Base-by-base conservation (phyloP, 768 basidiomycete genomes). In the Kwoniella mangroviensis region DNA sequence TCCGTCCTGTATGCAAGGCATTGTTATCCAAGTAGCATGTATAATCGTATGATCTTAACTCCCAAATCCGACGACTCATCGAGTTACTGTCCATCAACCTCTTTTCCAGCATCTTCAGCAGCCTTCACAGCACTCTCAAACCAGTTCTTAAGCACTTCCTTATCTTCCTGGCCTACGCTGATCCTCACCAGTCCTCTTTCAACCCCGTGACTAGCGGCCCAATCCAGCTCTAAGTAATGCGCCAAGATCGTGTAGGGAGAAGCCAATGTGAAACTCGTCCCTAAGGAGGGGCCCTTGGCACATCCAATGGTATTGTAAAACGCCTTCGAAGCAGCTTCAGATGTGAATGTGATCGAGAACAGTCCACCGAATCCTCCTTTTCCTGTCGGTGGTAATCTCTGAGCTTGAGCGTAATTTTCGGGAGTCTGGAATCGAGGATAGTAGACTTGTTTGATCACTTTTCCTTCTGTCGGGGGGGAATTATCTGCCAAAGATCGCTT, bases 261-360 rank as follows among this genome's bases (percentile, higher is more conserved):
- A 41, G 94, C 93, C 40, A 98, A 87, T 2, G 96, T 98, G 82
- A 98, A 98, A 86, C 93, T 97, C 22, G 96, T 98, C 2, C 96
- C 96, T 49, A 86, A 75, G 34, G 79, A 81, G 0, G 96, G 96
- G 2, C 96, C 96, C 81, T 98, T 99, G 73, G 88, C 87, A 82
- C 90, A 94, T 9, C 87, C 86, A 49, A 99, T 85, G 0, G 88
- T 84, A 82, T 99, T 93, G 77, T 91, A 96, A 85, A 97, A 97
- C 15, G 90, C 90, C 65, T 85, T 83, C 2, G 92, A 90, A 0
- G 91, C 91, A 1, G 85, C 85, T 12, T 83, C 69, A 6, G 90
- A 88, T 11, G 88, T 90, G 85, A 99, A 98, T 0, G 90, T 91
- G 61, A 96, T 83, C 1, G 92, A 91, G 85, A 97, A 95, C 15